phyloP scores from a whole-genome alignment of 2,329 filamentous ascomycete species.

The Tolypocladium tropicale region DNA sequence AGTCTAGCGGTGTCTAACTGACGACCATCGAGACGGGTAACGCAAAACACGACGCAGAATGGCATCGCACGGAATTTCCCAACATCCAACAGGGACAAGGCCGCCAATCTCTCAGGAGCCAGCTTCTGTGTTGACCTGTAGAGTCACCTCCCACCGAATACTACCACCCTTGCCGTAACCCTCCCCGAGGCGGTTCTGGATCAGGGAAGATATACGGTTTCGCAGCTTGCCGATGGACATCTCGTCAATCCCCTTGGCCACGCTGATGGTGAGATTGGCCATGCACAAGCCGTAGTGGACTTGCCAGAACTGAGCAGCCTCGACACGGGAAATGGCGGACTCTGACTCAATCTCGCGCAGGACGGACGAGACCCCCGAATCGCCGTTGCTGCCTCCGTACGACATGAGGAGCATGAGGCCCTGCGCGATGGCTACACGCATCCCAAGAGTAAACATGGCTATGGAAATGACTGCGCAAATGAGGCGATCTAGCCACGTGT shows the following conservation, averaged over 20 bases:
- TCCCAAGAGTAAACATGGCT: slow-evolving; percentile 80
- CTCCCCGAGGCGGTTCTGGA: slow-evolving; percentile 79
- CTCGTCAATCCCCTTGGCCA: slow-evolving; percentile 56
- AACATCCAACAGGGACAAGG: background rate
- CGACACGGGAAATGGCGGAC: slow-evolving; percentile 62
- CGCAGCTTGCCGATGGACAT: slow-evolving; percentile 62
- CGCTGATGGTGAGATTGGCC: slow-evolving; percentile 78
- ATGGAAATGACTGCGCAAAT: slow-evolving; percentile 74
- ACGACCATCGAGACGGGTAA: background rate
- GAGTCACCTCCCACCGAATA: slow-evolving; percentile 85
- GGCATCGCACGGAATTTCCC: background rate
- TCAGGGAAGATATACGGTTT: slow-evolving; percentile 63
- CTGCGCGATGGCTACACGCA: slow-evolving; percentile 73
- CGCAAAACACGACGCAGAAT: background rate
- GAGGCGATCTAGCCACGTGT: slow-evolving; percentile 72
- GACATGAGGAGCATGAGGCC: slow-evolving; percentile 96
- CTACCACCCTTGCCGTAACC: slow-evolving; percentile 73
- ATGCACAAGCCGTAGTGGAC: slow-evolving; percentile 95
- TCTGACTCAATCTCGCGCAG: slow-evolving; percentile 78
- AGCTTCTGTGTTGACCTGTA: slow-evolving; percentile 53
- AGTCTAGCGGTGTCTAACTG: too few species aligned
- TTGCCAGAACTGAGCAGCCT: slow-evolving; percentile 96
- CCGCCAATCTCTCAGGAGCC: slow-evolving; percentile 8
- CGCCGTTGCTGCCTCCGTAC: slow-evolving; percentile 39
- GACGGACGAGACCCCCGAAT: slow-evolving; percentile 55